Evolutionary conservation across 225 moss, liverwort and hornwort species (phyloP).

Genomic region (Neckera pumila): DNA sequence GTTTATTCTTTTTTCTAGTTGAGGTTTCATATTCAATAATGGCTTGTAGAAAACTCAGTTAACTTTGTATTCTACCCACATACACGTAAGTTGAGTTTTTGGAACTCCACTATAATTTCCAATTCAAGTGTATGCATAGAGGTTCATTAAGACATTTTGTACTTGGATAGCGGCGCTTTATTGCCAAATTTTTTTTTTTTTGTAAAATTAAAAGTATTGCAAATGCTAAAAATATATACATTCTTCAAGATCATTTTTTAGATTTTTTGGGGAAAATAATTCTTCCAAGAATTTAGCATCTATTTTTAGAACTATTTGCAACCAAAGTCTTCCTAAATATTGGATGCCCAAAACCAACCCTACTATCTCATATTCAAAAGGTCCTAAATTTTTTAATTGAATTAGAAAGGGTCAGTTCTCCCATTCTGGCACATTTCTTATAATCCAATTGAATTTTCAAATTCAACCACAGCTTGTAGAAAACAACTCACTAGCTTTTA

Average conservation of each 20-base stretch:
- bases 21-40: neutral
- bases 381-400: too few relatives aligned
- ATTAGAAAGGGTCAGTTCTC: fast-evolving
- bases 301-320: too few relatives aligned
- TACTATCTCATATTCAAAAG: too few relatives aligned
- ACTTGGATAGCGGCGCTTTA: too few relatives aligned
- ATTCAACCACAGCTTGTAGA: too few relatives aligned
- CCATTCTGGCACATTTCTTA: neutral
- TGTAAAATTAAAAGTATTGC: fast-evolving
- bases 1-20: neutral
- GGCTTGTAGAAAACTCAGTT: neutral
- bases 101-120: neutral
- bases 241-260: too few relatives aligned
- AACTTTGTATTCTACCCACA: neutral
- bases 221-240: too few relatives aligned
- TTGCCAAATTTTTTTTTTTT: neutral
- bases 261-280: too few relatives aligned
- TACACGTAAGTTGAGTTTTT: neutral
- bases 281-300: too few relatives aligned
- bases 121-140: neutral
- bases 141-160: neutral
- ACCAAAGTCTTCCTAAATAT: too few relatives aligned
- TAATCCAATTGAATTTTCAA: neutral
- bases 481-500: too few relatives aligned
- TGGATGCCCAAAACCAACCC: too few relatives aligned